These are phyloP conservation scores for Amylocystis lapponica DNA, from an alignment of 768 basidiomycete genomes.

Conservation along the genomic window DNA sequence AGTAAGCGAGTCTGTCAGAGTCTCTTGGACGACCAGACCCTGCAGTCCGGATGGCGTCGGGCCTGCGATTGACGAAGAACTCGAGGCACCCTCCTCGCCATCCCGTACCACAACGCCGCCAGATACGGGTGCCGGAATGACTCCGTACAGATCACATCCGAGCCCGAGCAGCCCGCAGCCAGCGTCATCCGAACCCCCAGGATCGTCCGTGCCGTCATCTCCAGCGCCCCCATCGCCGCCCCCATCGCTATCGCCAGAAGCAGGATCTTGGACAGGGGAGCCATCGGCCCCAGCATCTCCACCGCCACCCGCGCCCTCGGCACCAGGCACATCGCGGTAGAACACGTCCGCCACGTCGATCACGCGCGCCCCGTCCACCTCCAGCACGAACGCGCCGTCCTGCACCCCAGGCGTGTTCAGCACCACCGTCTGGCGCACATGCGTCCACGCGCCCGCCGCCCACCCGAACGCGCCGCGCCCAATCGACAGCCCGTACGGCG, in stretches of 20 bases:
- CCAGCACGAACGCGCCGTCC: constrained; percentile 59
- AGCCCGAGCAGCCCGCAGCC: too few species aligned
- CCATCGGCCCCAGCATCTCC: background rate
- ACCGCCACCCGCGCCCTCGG: constrained; percentile 1
- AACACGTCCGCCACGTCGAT: constrained; percentile 54
- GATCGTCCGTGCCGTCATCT: background rate
- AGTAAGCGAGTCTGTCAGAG: too few species aligned
- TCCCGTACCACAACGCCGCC: too few species aligned
- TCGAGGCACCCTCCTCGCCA: too few species aligned
- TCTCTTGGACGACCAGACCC: too few species aligned
- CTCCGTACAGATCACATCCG: too few species aligned
- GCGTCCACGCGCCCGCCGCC: constrained; percentile 62
- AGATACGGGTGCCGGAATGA: too few species aligned
- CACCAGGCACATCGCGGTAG: constrained; percentile 42
- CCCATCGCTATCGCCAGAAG: background rate
- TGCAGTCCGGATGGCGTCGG: too few species aligned
- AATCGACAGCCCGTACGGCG: constrained; percentile 66
- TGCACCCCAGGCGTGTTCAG: constrained; percentile 71
- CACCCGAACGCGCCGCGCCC: constrained; percentile 69
- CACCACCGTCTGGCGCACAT: constrained; percentile 57
- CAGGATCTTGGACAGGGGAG: background rate
- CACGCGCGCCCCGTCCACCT: constrained; percentile 52
- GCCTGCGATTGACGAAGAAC: too few species aligned
- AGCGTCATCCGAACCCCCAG: background rate
- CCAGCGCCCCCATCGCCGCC: constrained; percentile 2